A percentile compares a stretch with the other conserved stretches of the same genome.
These are phyloP conservation scores for Hanseniaspora uvarum DNA, from an alignment of 1,139 yeast species.

Conservation along the genomic window DNA sequence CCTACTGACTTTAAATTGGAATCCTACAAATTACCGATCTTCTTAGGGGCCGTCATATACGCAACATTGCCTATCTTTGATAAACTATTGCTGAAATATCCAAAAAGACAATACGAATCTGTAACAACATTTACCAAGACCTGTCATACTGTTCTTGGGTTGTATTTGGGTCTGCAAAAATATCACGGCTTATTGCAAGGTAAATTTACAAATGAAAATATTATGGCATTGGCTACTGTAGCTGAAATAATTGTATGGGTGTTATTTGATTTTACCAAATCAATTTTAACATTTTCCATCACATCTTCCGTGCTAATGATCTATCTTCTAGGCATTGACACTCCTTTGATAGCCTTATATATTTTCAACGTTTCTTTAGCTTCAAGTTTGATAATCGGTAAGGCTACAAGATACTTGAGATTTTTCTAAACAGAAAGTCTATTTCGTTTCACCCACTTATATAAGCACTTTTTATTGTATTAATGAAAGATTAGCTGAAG, in stretches of 20 bases:
- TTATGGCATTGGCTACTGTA: constrained; percentile 1
- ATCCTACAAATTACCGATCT: constrained; percentile 1
- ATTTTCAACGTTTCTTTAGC: constrained; percentile 48
- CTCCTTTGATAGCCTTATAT: constrained; percentile 26
- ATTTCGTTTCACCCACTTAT: neutral
- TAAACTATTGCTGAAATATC: constrained; percentile 22
- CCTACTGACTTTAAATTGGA: constrained; percentile 25
- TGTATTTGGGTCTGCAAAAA: constrained; percentile 71
- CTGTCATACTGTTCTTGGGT: constrained; percentile 67
- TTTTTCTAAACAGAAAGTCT: neutral
- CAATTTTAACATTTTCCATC: constrained; percentile 44
- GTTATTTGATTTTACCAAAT: constrained; percentile 61
- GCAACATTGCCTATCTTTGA: constrained; percentile 54
- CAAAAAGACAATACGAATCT: constrained; percentile 22
- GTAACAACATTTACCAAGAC: constrained; percentile 46
- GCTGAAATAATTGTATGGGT: constrained; percentile 60
- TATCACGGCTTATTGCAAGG: constrained; percentile 29
- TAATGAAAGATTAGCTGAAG: neutral
- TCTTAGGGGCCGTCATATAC: constrained; percentile 5
- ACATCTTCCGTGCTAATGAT: constrained; percentile 37
- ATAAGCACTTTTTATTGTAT: neutral
- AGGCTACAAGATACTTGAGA: constrained; percentile 46
- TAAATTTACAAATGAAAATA: neutral
- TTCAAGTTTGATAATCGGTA: constrained; percentile 60
- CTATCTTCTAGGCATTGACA: constrained; percentile 14